Base-by-base conservation (phyloP, 345 rosid species). In the Salix dunnii region DNA sequence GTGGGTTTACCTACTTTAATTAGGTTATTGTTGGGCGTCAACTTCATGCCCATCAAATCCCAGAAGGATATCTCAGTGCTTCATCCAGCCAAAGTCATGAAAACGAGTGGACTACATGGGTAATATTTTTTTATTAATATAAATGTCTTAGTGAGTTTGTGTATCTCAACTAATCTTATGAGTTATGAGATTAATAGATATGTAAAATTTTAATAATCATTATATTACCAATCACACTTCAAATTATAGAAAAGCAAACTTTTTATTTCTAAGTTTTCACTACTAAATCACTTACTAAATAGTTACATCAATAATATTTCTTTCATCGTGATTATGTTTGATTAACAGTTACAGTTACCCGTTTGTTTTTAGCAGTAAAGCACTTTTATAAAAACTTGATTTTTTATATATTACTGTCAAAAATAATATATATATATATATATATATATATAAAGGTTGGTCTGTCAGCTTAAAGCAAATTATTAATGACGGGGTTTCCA, bases 1-100 rank as follows among this genome's bases (percentile, higher is more conserved):
- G 51, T 27, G 68, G 28, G 11, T 31, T 33, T 17, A 71, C 75
- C 75, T 77, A 63, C 33, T 70, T 70, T 4, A n/a, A 53, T 2
- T 21, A 53, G 70, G 74, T 70, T 64, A 31, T 48, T 77, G 70
- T 48, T 48, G 80, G 49, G 46, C 17, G 74, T 9, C 38, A 31
- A 30, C 66, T 62, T 62, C 72, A 9, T 75, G 51, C 30, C 33
- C 38, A n/a, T 35, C 55, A 55, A 75, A 16, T 10, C 36, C 17
- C 38, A 7, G 5, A 27, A 36, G 30, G 31, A 48, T 12, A 35
- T 35, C 3, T 21, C 5, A 11, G 16, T 31, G 27, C 21, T 21
- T 61, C 36, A 61, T 25, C 25, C 2, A 2, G 31, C 67, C 18
- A 12, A 25, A 60, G n/a, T 36, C 67, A 11, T 1, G 67, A 36